phyloP scores from a whole-genome alignment of 2,329 filamentous ascomycete species.

The Fusarium phyllophilum region DNA sequence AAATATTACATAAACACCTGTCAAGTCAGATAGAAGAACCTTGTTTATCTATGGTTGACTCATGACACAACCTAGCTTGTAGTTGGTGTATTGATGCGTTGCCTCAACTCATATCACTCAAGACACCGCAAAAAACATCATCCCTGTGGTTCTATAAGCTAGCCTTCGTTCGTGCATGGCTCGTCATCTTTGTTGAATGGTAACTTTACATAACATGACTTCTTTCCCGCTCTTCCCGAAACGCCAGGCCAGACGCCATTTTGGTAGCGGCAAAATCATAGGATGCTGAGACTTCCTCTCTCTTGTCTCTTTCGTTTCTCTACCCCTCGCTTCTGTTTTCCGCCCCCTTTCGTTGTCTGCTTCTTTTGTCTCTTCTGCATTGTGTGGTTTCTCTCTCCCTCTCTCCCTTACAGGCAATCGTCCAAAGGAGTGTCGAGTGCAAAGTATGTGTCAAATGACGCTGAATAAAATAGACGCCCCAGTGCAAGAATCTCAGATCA shows the following conservation, averaged over 20 bases:
- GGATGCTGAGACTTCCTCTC: slow-evolving; percentile 33
- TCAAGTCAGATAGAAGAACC: background rate
- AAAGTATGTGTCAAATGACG: slow-evolving; percentile 32
- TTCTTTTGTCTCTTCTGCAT: background rate
- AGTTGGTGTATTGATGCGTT: background rate
- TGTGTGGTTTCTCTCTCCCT: background rate
- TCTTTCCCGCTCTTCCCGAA: slow-evolving; percentile 46
- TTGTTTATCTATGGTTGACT: background rate
- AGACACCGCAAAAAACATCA: background rate
- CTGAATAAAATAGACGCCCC: slow-evolving; percentile 39
- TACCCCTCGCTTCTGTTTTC: background rate
- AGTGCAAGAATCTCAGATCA: slow-evolving; percentile 39
- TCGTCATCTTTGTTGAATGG: slow-evolving; percentile 40
- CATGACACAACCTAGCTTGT: background rate
- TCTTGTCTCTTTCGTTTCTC: slow-evolving; percentile 22
- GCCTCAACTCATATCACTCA: background rate
- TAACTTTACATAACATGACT: slow-evolving; percentile 46
- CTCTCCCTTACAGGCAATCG: slow-evolving; percentile 11
- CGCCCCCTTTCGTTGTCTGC: background rate
- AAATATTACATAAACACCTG: slow-evolving; percentile 1
- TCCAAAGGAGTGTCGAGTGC: slow-evolving; percentile 40
- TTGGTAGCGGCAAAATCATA: slow-evolving; percentile 35
- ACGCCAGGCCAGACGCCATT: slow-evolving; percentile 48
- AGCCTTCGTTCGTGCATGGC: slow-evolving; percentile 33
- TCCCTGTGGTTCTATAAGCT: slow-evolving; percentile 36